Evolutionary conservation across 2,329 filamentous ascomycete genomes (phyloP).

Genomic region (Talaromyces sp.): DNA sequence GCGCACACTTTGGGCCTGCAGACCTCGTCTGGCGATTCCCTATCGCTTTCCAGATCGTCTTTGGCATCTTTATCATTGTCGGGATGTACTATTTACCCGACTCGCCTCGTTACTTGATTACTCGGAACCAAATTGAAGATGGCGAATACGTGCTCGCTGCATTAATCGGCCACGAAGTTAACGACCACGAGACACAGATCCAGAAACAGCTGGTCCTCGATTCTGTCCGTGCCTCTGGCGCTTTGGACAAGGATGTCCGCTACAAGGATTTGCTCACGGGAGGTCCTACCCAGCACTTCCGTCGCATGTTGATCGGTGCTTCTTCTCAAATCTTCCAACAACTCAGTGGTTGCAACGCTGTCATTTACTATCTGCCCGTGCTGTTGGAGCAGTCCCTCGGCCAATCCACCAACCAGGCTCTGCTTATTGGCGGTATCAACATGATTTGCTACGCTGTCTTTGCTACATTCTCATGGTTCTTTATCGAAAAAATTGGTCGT

Average conservation of each 20-base stretch:
- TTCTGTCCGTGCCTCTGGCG: constrained; percentile 62
- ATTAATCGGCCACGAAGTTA: constrained; percentile 44
- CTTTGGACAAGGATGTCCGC: constrained; percentile 49
- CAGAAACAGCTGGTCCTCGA: constrained; percentile 70
- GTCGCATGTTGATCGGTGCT: constrained; percentile 28
- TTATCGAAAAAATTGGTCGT: constrained; percentile 49
- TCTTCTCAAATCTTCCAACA: constrained; percentile 40
- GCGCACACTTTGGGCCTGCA: constrained; percentile 37
- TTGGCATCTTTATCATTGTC: constrained; percentile 47
- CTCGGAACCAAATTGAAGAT: constrained; percentile 47
- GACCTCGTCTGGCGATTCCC: constrained; percentile 53
- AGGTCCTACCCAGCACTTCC: constrained; percentile 29
- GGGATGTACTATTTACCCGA: constrained; percentile 48
- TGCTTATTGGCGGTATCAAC: constrained; percentile 47
- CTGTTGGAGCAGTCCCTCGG: constrained; percentile 44
- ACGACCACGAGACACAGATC: constrained; percentile 53
- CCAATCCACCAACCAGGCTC: constrained; percentile 34
- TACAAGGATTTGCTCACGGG: constrained; percentile 45
- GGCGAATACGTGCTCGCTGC: constrained; percentile 53
- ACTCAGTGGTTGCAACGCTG: constrained; percentile 45
- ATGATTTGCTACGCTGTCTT: constrained; percentile 37
- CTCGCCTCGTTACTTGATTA: constrained; percentile 48
- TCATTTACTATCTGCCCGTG: constrained; percentile 44
- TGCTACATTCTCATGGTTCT: constrained; percentile 37
- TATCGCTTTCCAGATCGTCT: constrained; percentile 54